phyloP scores from a whole-genome alignment of 2,329 filamentous ascomycete species.

The Fusarium protoensiforme region DNA sequence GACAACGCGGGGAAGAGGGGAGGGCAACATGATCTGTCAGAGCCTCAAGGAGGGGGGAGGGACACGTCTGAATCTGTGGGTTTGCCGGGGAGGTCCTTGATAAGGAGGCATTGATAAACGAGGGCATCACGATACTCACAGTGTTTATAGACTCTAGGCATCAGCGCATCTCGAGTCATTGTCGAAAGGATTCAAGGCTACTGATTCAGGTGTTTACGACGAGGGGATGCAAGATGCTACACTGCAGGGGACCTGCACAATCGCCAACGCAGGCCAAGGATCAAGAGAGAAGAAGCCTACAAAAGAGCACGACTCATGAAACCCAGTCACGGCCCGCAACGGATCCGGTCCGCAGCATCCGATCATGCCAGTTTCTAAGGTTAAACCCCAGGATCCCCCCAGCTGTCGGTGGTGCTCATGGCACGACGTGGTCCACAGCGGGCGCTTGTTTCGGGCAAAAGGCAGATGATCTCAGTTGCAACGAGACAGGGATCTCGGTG shows the following conservation, averaged over 20 bases:
- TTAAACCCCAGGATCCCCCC: slow-evolving; percentile 1
- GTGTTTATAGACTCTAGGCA: background rate
- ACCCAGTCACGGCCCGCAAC: background rate
- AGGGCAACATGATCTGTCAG: background rate
- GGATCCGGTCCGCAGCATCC: slow-evolving; percentile 10
- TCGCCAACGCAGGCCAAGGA: background rate
- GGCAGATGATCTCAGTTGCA: background rate
- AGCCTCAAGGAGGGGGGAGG: background rate
- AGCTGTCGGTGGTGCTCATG: background rate
- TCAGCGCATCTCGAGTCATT: slow-evolving; percentile 5
- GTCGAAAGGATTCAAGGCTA: background rate
- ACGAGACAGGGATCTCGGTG: background rate
- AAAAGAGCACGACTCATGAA: background rate
- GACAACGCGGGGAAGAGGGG: slow-evolving; percentile 6
- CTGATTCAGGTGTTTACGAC: background rate
- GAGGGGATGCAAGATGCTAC: background rate
- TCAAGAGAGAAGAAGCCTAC: background rate
- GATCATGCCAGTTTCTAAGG: slow-evolving; percentile 4
- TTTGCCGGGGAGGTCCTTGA: background rate
- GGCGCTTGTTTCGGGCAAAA: slow-evolving; percentile 5
- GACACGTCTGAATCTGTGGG: background rate
- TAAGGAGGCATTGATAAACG: background rate
- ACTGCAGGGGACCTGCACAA: background rate
- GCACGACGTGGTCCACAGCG: background rate
- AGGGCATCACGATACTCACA: background rate